Evolutionary conservation across 257 asterid genomes (phyloP), one percentile per base, ranked within the genome.

Genomic region (Solanum ahanhuiri): DNA sequence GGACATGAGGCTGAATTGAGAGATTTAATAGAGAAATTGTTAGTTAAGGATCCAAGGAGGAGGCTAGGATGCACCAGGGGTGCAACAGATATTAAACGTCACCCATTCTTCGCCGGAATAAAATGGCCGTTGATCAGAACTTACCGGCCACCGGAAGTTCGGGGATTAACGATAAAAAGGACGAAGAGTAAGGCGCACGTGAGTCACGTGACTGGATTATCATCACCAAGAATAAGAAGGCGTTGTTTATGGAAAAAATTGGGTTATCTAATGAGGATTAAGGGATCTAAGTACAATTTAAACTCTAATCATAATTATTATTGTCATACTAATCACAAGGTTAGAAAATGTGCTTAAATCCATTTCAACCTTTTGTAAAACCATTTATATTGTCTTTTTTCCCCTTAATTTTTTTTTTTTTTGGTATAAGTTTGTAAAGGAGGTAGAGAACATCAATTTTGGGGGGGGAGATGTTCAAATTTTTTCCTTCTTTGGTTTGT

Each of bases 41-140:
- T 96, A 85, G 98, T 93, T 76, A 96, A 92, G 90, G 99, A 96
- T 54, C 98, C 98, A 0, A 73, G 96, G 90, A 86, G 86, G 88
- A 85, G 99, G 90, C 93, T 95, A 37, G 99, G 99, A n/a, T 90
- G 96, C 91, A 87, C 90, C 39, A 89, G 90, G 88, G 99, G 99
- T 31, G 98, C 99, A 12, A 94, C 98, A 67, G 99, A 96, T 64
- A 92, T 96, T 71, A 96, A 96, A 87, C 94, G 97, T 1, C 99
- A 96, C 92, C 97, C 98, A 7, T 96, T 96, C 41, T 96, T 96
- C 28, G 82, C 92, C 88, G 99, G 95, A 6, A 85, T 96, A 35
- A 96, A 96, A 89, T 96, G 99, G 99, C 98, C 98, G 89, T 88
- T 96, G 87, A 93, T 96, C 58, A 90, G 98, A 34, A 92, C 92